A percentile compares a stretch with the other conserved stretches of the same genome.
Conservation (phyloP, 495 filamentous ascomycete species). For the Talaromyces nanjingensis region DNA sequence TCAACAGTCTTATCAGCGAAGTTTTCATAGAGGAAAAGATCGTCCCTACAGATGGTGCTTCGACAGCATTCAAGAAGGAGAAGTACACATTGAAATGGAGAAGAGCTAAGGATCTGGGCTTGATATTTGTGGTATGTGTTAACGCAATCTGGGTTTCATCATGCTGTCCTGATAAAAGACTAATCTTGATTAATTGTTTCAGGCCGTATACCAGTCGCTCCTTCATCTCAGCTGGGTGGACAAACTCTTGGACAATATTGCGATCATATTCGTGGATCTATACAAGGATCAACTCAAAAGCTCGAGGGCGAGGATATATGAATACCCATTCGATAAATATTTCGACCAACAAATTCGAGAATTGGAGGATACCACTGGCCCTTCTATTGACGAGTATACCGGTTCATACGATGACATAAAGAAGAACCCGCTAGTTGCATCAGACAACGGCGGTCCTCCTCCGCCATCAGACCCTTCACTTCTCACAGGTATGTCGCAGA, state of each 20-base stretch:
- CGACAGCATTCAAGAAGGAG: conserved; percentile 75
- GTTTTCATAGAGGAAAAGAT: conserved; percentile 94
- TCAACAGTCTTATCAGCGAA: conserved; percentile 92
- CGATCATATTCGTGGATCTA: conserved; percentile 77
- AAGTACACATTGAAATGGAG: conserved; percentile 96
- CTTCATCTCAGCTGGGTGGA: conserved; percentile 96
- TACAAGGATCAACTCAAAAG: conserved; percentile 84
- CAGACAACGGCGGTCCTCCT: conserved; percentile 44
- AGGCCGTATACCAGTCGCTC: conserved; percentile 96
- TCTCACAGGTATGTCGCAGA: conserved; percentile 33
- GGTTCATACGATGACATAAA: conserved; percentile 24
- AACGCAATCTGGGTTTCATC: neutral
- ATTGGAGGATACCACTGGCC: conserved; percentile 56
- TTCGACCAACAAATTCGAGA: conserved; percentile 89
- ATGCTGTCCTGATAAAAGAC: neutral
- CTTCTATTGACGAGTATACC: conserved; percentile 24
- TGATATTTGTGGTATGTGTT: conserved; percentile 85
- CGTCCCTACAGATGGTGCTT: conserved; percentile 42
- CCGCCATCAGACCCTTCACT: conserved; percentile 51
- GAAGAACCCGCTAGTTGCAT: conserved; percentile 38
- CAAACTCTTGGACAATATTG: conserved; percentile 89
- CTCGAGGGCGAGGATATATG: conserved; percentile 65
- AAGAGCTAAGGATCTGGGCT: conserved; percentile 77
- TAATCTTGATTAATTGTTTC: conserved; percentile 11
- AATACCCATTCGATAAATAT: conserved; percentile 80